Conservation (phyloP, 2,329 filamentous ascomycete species). For the Leptographium lundbergii region DNA sequence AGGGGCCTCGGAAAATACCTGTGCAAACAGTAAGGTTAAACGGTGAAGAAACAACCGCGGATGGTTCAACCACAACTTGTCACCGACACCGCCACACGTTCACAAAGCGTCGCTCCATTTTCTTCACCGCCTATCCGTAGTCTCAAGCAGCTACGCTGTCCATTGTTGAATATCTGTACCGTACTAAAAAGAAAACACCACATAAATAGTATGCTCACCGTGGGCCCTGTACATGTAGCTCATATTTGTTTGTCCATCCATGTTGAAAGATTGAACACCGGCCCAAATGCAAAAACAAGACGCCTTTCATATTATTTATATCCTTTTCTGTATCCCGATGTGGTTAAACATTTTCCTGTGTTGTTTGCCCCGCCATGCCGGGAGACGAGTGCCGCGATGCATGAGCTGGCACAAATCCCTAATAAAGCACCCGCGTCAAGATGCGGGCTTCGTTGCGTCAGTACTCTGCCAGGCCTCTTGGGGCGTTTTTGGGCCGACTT, state of each 20-base stretch:
- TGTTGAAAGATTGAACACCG: conserved; percentile 13
- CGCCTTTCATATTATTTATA: background rate
- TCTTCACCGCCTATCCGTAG: background rate
- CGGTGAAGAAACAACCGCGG: background rate
- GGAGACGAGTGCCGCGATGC: background rate
- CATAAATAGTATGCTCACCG: background rate
- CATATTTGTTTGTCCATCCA: conserved; percentile 6
- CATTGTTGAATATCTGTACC: background rate
- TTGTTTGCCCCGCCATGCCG: background rate
- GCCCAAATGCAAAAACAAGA: conserved; percentile 2
- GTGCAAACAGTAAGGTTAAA: background rate
- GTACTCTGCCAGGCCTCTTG: background rate
- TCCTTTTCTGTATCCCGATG: background rate
- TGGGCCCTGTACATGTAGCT: background rate
- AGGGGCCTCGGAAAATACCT: background rate
- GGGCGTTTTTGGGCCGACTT: conserved; percentile 24
- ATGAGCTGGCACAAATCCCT: conserved; percentile 5
- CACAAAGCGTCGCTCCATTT: background rate
- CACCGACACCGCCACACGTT: background rate
- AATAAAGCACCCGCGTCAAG: conserved; percentile 35
- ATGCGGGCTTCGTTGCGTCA: conserved; percentile 24
- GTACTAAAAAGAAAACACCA: background rate
- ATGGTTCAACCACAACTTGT: background rate
- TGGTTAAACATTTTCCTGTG: background rate
- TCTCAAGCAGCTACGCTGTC: background rate